These are phyloP conservation scores for Puccinia hordei DNA, from an alignment of 1,284 basidiomycete species.

Conservation along the genomic window DNA sequence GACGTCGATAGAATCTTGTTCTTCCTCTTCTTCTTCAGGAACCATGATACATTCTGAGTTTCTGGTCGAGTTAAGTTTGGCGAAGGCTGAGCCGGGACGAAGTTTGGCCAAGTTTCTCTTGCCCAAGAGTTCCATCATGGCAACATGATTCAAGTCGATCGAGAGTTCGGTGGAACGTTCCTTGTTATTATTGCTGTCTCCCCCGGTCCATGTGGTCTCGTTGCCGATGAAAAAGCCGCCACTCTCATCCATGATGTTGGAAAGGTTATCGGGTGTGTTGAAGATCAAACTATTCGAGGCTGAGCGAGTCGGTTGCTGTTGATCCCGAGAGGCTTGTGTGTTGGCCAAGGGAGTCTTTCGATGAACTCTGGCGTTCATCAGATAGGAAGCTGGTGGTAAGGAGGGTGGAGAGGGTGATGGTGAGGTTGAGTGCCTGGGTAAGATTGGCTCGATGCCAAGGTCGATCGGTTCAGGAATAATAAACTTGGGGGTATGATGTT, in stretches of 20 bases:
- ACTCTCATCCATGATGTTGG: constrained; percentile 44
- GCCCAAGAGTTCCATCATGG: constrained; percentile 36
- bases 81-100: neutral
- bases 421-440: constrained; percentile 36
- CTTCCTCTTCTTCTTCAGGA: neutral
- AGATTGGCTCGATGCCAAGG: constrained; percentile 39
- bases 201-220: constrained; percentile 24
- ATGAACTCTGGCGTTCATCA: constrained; percentile 5
- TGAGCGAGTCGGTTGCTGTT: neutral
- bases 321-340: neutral
- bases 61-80: neutral
- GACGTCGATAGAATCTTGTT: constrained; percentile 29
- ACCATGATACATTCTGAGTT: neutral
- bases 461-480: constrained; percentile 42
- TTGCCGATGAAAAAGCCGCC: constrained; percentile 27
- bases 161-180: constrained; percentile 36
- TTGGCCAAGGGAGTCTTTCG: neutral
- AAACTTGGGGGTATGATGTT: constrained; percentile 25
- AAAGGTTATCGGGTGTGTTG: constrained; percentile 18
- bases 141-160: constrained; percentile 38
- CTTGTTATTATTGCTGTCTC: neutral
- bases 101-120: constrained; percentile 10
- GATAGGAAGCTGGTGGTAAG: neutral
- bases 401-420: constrained; percentile 42
- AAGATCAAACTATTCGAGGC: constrained; percentile 18